Evolutionary conservation across 148 eudicot genomes (phyloP).

Genomic region (Rhododendron ovatum): DNA sequence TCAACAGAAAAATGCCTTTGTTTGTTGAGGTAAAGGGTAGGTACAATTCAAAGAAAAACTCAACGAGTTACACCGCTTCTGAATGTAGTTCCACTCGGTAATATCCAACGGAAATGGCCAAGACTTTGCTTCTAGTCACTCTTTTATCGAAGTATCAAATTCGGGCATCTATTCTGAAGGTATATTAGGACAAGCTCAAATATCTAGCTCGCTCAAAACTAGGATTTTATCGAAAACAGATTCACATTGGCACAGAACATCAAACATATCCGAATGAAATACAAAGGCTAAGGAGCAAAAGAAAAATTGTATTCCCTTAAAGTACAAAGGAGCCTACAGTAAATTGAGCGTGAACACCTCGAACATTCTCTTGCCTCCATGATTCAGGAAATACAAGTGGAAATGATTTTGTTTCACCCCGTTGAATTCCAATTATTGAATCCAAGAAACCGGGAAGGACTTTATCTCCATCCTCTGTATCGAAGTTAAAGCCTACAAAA

Average conservation of each 20-base stretch:
- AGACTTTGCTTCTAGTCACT: background rate
- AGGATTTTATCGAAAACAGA: background rate
- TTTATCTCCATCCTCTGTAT: slow-evolving; percentile 86
- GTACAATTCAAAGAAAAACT: background rate
- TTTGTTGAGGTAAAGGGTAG: background rate
- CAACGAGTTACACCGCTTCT: background rate
- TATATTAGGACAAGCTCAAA: background rate
- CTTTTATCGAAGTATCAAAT: background rate
- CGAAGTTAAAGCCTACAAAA: slow-evolving; percentile 76
- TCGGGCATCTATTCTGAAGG: background rate
- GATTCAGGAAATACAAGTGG: slow-evolving; percentile 85
- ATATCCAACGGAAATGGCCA: background rate
- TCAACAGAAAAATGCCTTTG: background rate
- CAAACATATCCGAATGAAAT: background rate
- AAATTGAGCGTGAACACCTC: slow-evolving; percentile 82
- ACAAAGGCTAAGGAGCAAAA: background rate
- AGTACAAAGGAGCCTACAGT: slow-evolving; percentile 51
- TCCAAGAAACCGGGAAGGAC: slow-evolving; percentile 88
- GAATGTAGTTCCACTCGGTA: background rate
- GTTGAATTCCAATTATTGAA: slow-evolving; percentile 74
- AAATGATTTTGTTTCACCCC: slow-evolving; percentile 87
- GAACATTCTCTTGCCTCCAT: slow-evolving; percentile 95
- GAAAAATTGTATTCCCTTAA: background rate
- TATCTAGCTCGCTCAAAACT: background rate
- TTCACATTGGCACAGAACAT: background rate